phyloP scores from a whole-genome alignment of 1,284 basidiomycete genomes.

The Fistulinella cinereoalba region DNA sequence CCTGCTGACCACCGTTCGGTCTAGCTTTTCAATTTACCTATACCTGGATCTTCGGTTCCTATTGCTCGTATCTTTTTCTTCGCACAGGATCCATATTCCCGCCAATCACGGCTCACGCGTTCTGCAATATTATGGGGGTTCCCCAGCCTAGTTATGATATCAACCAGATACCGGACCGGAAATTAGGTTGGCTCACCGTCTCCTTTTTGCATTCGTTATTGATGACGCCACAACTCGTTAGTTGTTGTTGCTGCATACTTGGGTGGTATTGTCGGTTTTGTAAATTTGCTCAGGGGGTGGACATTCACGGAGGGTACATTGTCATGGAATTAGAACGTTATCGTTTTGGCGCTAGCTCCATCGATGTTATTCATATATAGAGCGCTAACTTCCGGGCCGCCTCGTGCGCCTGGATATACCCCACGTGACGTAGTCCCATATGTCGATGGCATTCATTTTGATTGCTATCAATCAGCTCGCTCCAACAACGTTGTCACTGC shows the following conservation, averaged over 20 bases:
- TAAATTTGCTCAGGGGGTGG: slow-evolving; percentile 30
- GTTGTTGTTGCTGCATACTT: slow-evolving; percentile 47
- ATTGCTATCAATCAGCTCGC: no score
- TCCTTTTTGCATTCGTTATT: slow-evolving; percentile 7
- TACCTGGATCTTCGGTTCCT: slow-evolving; percentile 91
- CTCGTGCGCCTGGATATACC: no score
- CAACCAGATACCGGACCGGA: slow-evolving; percentile 36
- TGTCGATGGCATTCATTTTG: no score
- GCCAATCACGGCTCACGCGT: slow-evolving; percentile 75
- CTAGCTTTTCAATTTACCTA: slow-evolving; percentile 85
- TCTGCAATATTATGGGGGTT: slow-evolving; percentile 95
- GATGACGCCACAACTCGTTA: slow-evolving; percentile 21
- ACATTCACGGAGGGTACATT: slow-evolving; percentile 34
- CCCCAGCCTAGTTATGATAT: slow-evolving; percentile 49
- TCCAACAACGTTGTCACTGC: slow-evolving; percentile 12
- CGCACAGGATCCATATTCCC: slow-evolving; percentile 67
- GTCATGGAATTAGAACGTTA: slow-evolving; percentile 34
- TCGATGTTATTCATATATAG: not conserved
- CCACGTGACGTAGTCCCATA: no score
- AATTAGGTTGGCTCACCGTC: slow-evolving; percentile 32
- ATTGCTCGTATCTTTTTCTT: slow-evolving; percentile 83
- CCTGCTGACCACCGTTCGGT: slow-evolving; percentile 8
- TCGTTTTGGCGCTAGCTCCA: slow-evolving; percentile 11
- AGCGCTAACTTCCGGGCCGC: no score
- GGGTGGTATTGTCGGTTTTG: slow-evolving; percentile 48